Conservation (phyloP, 2,329 filamentous ascomycete genomes). For the Colletotrichum somersetense region DNA sequence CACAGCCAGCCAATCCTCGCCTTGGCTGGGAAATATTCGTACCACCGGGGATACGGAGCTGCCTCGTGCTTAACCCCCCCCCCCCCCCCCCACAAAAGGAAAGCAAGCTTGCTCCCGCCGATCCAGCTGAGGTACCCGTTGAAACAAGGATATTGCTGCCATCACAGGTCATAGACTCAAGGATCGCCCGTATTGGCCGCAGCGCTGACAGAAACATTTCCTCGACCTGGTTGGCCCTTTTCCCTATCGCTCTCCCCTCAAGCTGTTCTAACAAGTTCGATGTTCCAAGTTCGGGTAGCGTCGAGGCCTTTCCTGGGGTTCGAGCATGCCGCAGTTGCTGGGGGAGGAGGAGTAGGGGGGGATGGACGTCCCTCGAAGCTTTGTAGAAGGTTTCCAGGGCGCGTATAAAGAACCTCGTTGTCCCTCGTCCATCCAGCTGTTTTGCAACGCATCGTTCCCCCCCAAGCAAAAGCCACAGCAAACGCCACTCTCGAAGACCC, state of each 20-base stretch:
- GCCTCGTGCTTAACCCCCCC: background rate
- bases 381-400: background rate
- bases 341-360: background rate
- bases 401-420: conserved; percentile 21
- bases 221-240: conserved; percentile 13
- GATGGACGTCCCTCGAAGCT: background rate
- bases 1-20: conserved; percentile 19
- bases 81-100: no score
- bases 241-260: conserved; percentile 8
- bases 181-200: conserved; percentile 25
- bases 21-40: conserved; percentile 7
- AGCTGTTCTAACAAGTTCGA: conserved; percentile 10
- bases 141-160: conserved; percentile 22
- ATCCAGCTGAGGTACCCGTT: background rate
- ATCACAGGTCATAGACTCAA: conserved; percentile 7
- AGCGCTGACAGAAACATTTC: conserved; percentile 38
- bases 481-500: conserved; percentile 8
- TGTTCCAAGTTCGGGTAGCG: conserved; percentile 17
- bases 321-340: background rate
- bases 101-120: background rate
- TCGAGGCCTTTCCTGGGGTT: background rate
- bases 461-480: background rate
- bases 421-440: background rate
- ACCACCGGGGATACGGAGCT: background rate
- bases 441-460: background rate